phyloP scores from a whole-genome alignment of 768 basidiomycete species.

The Rhizopogon sp. region DNA sequence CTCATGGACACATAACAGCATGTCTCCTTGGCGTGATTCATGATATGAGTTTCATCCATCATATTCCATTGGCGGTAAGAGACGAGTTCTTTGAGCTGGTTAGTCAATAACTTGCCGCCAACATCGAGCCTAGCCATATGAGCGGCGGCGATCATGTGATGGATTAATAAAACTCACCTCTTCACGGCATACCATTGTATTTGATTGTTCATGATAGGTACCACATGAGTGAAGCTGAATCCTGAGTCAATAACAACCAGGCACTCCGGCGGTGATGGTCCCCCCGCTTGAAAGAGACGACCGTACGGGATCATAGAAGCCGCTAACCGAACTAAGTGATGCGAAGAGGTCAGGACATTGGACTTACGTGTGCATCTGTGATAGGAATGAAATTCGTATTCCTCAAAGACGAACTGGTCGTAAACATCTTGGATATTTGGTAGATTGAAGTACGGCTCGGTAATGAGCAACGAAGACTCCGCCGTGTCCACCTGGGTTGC shows the following conservation, averaged over 20 bases:
- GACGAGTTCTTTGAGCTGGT: slow-evolving; percentile 89
- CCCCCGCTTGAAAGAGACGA: slow-evolving; percentile 51
- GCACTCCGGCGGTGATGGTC: slow-evolving; percentile 64
- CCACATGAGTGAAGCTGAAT: slow-evolving; percentile 90
- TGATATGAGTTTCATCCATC: slow-evolving; percentile 94
- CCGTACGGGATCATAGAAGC: slow-evolving; percentile 78
- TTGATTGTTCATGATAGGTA: slow-evolving; percentile 73
- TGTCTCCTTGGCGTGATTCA: slow-evolving; percentile 88
- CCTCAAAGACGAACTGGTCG: slow-evolving; percentile 95
- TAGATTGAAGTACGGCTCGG: slow-evolving; percentile 93
- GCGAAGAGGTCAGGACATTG: slow-evolving; percentile 13
- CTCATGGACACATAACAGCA: slow-evolving; percentile 82
- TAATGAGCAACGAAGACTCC: slow-evolving; percentile 73
- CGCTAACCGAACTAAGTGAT: slow-evolving; percentile 41
- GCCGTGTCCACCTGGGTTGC: slow-evolving; percentile 61
- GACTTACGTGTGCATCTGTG: slow-evolving; percentile 75
- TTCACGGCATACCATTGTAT: slow-evolving; percentile 80
- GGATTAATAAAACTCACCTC: slow-evolving; percentile 43
- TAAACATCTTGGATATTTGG: slow-evolving; percentile 89
- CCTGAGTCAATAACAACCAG: slow-evolving; percentile 82
- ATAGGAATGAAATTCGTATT: slow-evolving; percentile 89
- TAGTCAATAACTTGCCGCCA: slow-evolving; percentile 92
- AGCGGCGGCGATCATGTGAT: slow-evolving; percentile 10
- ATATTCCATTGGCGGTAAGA: slow-evolving; percentile 98
- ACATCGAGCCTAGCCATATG: slow-evolving; percentile 71